Percentiles rank a stretch among this genome's conserved stretches.
phyloP scores from a whole-genome alignment of 768 basidiomycete species.

The Phanerodontia chrysosporium region DNA sequence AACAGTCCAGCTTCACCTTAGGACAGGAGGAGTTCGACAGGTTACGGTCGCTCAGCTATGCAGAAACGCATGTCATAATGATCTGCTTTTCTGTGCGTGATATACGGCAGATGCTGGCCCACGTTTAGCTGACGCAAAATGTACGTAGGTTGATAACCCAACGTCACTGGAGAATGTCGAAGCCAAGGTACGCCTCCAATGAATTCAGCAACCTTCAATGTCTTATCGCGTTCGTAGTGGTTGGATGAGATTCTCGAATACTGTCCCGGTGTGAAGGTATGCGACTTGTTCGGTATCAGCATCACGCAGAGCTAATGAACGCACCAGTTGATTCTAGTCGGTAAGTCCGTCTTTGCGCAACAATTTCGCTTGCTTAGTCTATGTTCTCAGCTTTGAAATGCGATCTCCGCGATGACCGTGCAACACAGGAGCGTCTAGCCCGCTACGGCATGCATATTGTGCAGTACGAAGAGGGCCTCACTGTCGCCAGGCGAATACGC shows the following conservation, averaged over 20 bases:
- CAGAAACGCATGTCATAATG: constrained; percentile 95
- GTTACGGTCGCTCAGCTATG: constrained; percentile 89
- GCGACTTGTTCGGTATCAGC: constrained; percentile 20
- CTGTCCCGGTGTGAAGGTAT: constrained; percentile 92
- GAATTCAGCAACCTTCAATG: not conserved
- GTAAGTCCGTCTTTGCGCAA: too few species aligned
- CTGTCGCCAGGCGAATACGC: constrained; percentile 85
- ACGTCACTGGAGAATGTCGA: constrained; percentile 96
- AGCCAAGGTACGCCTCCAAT: constrained; percentile 50
- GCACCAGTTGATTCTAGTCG: constrained; percentile 77
- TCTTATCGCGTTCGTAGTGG: constrained; percentile 53
- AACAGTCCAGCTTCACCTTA: constrained; percentile 34
- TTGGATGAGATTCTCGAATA: constrained; percentile 88
- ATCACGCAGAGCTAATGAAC: not conserved
- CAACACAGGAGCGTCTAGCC: constrained; percentile 66
- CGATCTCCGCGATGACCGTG: constrained; percentile 84
- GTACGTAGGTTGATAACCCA: constrained; percentile 80
- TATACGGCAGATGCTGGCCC: too few species aligned
- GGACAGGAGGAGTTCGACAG: constrained; percentile 97
- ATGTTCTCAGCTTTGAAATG: constrained; percentile 77
- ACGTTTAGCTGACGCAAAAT: not conserved
- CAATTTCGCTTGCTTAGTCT: constrained; percentile 7
- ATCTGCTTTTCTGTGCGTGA: constrained; percentile 85
- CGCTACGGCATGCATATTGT: constrained; percentile 69
- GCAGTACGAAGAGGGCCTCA: constrained; percentile 89